Evolutionary conservation across 805 yeast species (phyloP), one percentile per base, ranked within the genome.

Genomic region (Metschnikowia lunata): DNA sequence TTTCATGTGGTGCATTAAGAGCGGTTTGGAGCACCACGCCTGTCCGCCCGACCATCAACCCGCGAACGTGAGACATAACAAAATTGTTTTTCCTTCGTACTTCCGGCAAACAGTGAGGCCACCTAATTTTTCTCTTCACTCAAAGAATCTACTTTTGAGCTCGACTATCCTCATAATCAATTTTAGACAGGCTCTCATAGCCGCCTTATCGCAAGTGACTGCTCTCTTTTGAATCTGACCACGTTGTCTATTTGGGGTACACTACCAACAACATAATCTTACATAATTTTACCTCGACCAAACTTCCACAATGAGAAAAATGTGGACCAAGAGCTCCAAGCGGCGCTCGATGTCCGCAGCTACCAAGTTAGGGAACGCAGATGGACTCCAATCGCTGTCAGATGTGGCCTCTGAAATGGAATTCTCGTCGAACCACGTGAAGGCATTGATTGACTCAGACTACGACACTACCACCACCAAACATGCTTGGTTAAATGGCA

Each of bases 401-500:
- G 43, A 41, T 9, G 29, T 34, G 29, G 10, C 23, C 23, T 18
- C 23, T 26, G 51, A 42, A 31, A 39, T 18, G 14, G 51, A 47
- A 10, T 8, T 46, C 2, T 32, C 36, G 34, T 36, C 45, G 8
- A 44, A 42, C 33, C 51, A 51, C 13, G 57, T 58, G 10, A 43
- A 57, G 10, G 30, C 53, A n/a, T 52, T 60, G 35, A 57, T 58
- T 23, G 51, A 52, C 33, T 56, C 56, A 28, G 71, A 67, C 27
- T 67, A 65, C 44, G 76, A 71, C 46, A 31, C 47, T 28, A 55
- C 50, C n/a, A 14, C 52, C 8, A 40, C 61, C 23, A 69, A 67
- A 38, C 61, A 60, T 43, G 57, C 62, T 23, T 71, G 75, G 75
- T 48, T 68, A 30, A 71, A 71, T 43, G 68, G 60, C 6, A 61